Evolutionary conservation across 768 basidiomycete species (phyloP).

Genomic region (Sporobolomyces phaffii): DNA sequence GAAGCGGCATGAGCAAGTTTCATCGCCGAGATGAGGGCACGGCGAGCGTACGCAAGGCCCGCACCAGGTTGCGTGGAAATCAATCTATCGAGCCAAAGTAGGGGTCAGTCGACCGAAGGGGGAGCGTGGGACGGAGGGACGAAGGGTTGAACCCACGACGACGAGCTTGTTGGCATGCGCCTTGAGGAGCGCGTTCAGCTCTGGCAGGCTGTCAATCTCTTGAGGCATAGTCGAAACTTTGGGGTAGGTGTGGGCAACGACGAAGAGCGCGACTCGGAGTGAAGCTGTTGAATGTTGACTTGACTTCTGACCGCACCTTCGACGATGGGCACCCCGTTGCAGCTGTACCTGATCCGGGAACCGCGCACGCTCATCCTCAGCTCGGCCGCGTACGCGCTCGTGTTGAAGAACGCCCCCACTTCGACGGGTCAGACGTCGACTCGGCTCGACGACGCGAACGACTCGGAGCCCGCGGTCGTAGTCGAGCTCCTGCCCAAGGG

Average conservation of each 20-base stretch:
- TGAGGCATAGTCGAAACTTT: too few relatives aligned
- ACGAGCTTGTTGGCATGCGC: conserved; percentile 19
- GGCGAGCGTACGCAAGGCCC: conserved; percentile 11
- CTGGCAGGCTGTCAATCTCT: conserved; percentile 5
- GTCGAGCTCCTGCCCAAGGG: conserved; percentile 76
- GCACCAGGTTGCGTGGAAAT: conserved; percentile 34
- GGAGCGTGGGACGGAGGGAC: neutral
- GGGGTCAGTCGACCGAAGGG: too few relatives aligned
- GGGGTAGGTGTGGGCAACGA: too few relatives aligned
- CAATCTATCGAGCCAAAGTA: conserved; percentile 6
- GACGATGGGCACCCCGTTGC: neutral
- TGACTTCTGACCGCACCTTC: neutral
- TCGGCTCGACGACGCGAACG: too few relatives aligned
- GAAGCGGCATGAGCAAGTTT: neutral
- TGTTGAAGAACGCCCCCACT: conserved; percentile 7
- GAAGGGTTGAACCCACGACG: neutral
- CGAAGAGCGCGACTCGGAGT: too few relatives aligned
- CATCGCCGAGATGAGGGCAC: neutral
- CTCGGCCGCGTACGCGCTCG: conserved; percentile 17
- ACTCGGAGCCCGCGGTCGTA: conserved; percentile 47
- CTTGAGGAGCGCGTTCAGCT: conserved; percentile 24
- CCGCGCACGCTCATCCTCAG: conserved; percentile 18
- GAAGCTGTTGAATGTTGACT: conserved; percentile 38
- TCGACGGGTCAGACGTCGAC: neutral
- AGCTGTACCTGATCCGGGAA: conserved; percentile 17